These are phyloP conservation scores for Annulohypoxylon maeteangense DNA, from an alignment of 495 filamentous ascomycete species.

Conservation along the genomic window DNA sequence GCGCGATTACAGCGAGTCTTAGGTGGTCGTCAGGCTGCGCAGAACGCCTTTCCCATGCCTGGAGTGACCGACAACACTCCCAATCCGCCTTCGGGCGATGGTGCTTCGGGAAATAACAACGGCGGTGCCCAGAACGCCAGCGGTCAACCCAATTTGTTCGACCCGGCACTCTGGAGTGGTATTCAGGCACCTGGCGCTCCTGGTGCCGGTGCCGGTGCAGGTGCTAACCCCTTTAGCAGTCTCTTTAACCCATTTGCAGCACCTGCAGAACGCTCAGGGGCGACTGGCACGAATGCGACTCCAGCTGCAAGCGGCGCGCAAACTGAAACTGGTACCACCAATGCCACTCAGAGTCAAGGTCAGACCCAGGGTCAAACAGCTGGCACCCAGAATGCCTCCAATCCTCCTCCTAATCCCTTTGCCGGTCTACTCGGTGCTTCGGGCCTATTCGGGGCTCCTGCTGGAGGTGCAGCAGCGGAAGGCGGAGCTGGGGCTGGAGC, in stretches of 20 bases:
- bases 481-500: constrained; percentile 15
- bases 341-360: constrained; percentile 40
- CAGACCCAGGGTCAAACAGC: constrained; percentile 46
- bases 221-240: constrained; percentile 76
- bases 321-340: constrained; percentile 14
- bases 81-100: constrained; percentile 40
- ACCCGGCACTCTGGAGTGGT: constrained; percentile 40
- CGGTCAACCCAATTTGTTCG: constrained; percentile 55
- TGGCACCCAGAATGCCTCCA: constrained; percentile 27
- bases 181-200: constrained; percentile 39
- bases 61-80: constrained; percentile 82
- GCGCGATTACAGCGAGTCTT: constrained; percentile 80
- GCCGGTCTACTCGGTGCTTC: constrained; percentile 53
- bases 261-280: constrained; percentile 30
- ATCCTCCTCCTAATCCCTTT: constrained; percentile 53
- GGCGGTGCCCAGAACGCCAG: constrained; percentile 32
- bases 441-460: neutral
- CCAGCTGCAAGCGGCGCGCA: constrained; percentile 23
- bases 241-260: constrained; percentile 63
- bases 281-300: constrained; percentile 42
- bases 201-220: constrained; percentile 38
- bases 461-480: constrained; percentile 6
- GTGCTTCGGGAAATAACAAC: constrained; percentile 39
- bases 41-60: constrained; percentile 82
- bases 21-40: constrained; percentile 59